phyloP scores from a whole-genome alignment of 2,329 filamentous ascomycete genomes.

The Fusarium acutatum region DNA sequence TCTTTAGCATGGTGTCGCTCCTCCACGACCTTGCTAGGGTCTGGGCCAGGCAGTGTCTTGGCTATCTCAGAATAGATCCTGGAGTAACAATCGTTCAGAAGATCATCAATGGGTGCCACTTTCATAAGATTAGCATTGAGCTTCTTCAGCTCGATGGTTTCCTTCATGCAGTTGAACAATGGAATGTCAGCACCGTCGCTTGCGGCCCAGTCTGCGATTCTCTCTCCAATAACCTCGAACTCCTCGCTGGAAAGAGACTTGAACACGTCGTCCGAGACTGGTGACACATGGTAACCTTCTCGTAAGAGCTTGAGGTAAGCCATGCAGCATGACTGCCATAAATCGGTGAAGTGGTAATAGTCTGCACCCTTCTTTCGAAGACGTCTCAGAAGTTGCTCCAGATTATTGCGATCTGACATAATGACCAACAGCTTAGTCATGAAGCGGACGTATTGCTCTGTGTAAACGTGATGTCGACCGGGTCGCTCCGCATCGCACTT shows the following conservation, averaged over 20 bases:
- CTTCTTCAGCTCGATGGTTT: conserved; percentile 68
- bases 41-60: conserved; percentile 62
- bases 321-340: conserved; percentile 66
- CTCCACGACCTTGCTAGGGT: conserved; percentile 57
- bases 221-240: conserved; percentile 64
- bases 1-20: conserved; percentile 56
- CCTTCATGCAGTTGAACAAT: conserved; percentile 64
- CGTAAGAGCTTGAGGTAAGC: conserved; percentile 64
- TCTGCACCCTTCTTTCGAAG: conserved; percentile 85
- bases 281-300: conserved; percentile 55
- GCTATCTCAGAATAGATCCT: conserved; percentile 75
- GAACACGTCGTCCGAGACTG: conserved; percentile 62
- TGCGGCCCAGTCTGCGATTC: conserved; percentile 64
- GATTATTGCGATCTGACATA: conserved; percentile 75
- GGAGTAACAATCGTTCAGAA: conserved; percentile 91
- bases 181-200: conserved; percentile 49
- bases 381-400: conserved; percentile 81
- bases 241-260: conserved; percentile 63
- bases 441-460: conserved; percentile 84
- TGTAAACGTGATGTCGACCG: conserved; percentile 92
- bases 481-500: conserved; percentile 86
- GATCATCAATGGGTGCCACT: conserved; percentile 83
- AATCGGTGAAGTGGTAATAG: conserved; percentile 69
- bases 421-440: conserved; percentile 79
- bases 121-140: conserved; percentile 92